Evolutionary conservation across 129 eudicot species (phyloP).

Genomic region (Chrysanthemum seticuspe): DNA sequence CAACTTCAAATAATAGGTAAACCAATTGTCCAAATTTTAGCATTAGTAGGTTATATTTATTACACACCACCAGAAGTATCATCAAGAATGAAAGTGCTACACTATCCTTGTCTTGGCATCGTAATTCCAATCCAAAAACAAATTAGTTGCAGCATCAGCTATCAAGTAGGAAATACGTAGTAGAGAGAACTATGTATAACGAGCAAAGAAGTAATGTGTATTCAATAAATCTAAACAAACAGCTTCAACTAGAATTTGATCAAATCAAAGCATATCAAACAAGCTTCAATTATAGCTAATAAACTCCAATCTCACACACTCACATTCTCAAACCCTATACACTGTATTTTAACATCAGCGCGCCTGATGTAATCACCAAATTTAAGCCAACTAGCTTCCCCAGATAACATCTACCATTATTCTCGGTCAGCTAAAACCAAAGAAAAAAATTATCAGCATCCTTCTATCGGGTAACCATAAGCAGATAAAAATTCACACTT

Average conservation of each 20-base stretch:
- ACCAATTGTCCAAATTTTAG: no score
- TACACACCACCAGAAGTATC: no score
- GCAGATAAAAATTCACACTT: background rate
- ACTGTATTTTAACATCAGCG: background rate
- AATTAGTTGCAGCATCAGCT: no score
- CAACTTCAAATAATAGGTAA: no score
- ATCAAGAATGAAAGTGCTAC: no score
- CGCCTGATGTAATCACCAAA: background rate
- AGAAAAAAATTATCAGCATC: background rate
- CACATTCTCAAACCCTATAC: background rate
- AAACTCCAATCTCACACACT: background rate
- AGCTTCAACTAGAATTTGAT: background rate
- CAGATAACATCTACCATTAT: background rate
- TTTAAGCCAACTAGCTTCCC: constrained; percentile 11
- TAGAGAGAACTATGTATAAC: no score
- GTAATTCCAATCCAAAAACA: no score
- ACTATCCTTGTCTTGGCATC: no score
- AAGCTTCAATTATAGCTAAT: background rate
- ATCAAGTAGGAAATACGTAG: no score
- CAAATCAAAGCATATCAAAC: background rate
- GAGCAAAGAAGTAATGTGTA: no score
- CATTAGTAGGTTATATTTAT: no score
- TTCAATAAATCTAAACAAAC: no score
- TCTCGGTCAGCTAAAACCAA: background rate
- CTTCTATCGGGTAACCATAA: background rate